A percentile compares a stretch with the other conserved stretches of the same genome.
Evolutionary conservation across 495 filamentous ascomycete species (phyloP).

Genomic region (Clavariopsis aquatica): DNA sequence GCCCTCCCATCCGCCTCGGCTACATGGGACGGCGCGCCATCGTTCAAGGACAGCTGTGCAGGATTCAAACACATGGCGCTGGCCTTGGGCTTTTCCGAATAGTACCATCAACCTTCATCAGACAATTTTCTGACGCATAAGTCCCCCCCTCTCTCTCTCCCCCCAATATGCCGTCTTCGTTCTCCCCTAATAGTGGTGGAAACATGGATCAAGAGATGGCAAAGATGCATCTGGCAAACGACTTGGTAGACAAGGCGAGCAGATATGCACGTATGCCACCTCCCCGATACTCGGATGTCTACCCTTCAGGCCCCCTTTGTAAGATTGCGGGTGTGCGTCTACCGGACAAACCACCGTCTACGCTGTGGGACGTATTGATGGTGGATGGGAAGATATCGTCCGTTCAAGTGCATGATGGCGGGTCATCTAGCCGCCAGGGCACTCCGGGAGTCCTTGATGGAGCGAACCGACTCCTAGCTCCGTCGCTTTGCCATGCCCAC

Average conservation of each 20-base stretch:
- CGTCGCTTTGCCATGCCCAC: conserved; percentile 71
- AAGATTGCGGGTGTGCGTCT: conserved; percentile 49
- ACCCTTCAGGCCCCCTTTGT: conserved; percentile 16
- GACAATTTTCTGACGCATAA: neutral
- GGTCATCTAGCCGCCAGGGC: conserved; percentile 39
- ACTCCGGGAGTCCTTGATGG: conserved; percentile 38
- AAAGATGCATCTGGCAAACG: conserved; percentile 35
- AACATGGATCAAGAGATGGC: conserved; percentile 41
- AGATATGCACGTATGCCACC: conserved; percentile 11
- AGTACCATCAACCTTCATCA: neutral
- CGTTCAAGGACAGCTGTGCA: neutral
- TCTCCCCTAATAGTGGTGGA: conserved; percentile 37
- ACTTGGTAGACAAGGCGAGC: conserved; percentile 10
- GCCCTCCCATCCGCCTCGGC: conserved; percentile 18
- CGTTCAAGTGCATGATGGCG: conserved; percentile 43
- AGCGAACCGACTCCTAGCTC: conserved; percentile 49
- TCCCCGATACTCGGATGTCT: conserved; percentile 29
- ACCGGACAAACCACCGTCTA: conserved; percentile 40
- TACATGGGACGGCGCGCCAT: conserved; percentile 7
- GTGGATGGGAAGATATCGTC: conserved; percentile 46
- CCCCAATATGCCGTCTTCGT: conserved; percentile 39
- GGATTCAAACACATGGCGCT: neutral
- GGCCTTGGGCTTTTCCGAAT: neutral
- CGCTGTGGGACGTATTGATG: conserved; percentile 51
- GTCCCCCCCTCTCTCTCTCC: too few relatives aligned